phyloP scores from a whole-genome alignment of 2,329 filamentous ascomycete genomes.

The Pyrenochaeta sp. region DNA sequence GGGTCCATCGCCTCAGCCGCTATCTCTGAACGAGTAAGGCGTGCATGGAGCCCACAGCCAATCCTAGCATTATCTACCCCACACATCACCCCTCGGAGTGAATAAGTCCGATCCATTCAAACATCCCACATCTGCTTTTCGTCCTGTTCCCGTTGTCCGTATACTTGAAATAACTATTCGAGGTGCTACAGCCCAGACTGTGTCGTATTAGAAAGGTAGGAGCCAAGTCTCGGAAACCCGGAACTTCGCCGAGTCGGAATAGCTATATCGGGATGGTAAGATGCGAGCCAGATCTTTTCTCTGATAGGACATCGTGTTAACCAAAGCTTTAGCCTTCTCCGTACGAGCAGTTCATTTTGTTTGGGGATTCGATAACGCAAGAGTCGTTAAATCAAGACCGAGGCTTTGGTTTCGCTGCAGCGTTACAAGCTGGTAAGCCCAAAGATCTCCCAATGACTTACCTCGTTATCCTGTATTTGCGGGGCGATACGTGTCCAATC shows the following conservation, averaged over 20 bases:
- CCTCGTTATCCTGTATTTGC: background rate
- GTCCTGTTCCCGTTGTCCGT: background rate
- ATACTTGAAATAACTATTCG: background rate
- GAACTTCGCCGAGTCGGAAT: constrained; percentile 7
- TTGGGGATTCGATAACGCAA: constrained; percentile 91
- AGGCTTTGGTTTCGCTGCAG: constrained; percentile 78
- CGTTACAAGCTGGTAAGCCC: constrained; percentile 71
- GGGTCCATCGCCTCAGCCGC: constrained; percentile 12
- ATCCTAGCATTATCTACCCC: constrained; percentile 4
- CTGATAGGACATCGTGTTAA: constrained; percentile 7
- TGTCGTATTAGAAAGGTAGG: background rate
- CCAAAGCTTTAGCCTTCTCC: constrained; percentile 29
- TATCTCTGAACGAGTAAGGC: background rate
- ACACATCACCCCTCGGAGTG: constrained; percentile 15
- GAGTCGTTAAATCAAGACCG: constrained; percentile 66
- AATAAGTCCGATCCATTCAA: constrained; percentile 6
- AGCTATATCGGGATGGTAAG: constrained; percentile 16
- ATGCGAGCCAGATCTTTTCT: constrained; percentile 14
- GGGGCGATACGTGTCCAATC: background rate
- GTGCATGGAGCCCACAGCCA: constrained; percentile 3
- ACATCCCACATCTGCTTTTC: background rate
- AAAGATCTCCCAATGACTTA: background rate
- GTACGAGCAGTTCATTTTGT: constrained; percentile 69
- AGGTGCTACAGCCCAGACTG: background rate
- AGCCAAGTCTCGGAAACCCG: background rate